Evolutionary conservation across 148 eudicot species (phyloP).

Genomic region (Cornus florida): DNA sequence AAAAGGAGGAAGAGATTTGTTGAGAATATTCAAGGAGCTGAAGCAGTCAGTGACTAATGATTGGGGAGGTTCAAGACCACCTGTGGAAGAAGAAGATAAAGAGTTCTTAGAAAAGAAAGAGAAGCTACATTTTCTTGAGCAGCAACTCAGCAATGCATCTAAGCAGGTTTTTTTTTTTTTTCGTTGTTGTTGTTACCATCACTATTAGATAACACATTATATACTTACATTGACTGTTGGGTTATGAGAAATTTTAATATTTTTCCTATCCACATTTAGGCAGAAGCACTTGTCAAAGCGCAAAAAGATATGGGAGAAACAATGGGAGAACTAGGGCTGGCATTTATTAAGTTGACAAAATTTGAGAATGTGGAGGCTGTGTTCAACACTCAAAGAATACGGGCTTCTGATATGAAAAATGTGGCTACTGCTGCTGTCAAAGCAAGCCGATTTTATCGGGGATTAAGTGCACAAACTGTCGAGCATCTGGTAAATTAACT

Average conservation of each 20-base stretch:
- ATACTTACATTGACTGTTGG: neutral
- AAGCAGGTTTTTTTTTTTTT: constrained; percentile 48
- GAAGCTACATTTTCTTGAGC: constrained; percentile 64
- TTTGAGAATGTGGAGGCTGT: constrained; percentile 75
- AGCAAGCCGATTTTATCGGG: constrained; percentile 82
- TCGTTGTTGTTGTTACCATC: neutral
- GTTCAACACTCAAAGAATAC: constrained; percentile 52
- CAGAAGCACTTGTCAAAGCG: constrained; percentile 87
- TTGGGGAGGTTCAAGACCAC: constrained; percentile 66
- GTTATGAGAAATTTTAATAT: no score
- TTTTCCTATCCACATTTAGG: constrained; percentile 38
- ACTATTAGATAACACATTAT: neutral
- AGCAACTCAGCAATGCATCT: constrained; percentile 62
- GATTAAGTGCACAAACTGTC: constrained; percentile 73
- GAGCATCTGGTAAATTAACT: constrained; percentile 62
- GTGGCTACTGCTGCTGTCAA: constrained; percentile 83
- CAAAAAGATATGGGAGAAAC: constrained; percentile 89
- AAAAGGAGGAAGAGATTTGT: constrained; percentile 82
- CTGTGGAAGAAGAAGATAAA: constrained; percentile 75
- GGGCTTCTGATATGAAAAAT: constrained; percentile 76
- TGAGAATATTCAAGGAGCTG: constrained; percentile 82
- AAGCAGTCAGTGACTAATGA: constrained; percentile 80
- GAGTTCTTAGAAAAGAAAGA: constrained; percentile 81
- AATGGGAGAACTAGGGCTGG: constrained; percentile 85
- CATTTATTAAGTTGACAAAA: constrained; percentile 82